These are phyloP conservation scores for Curvularia lunata DNA, from an alignment of 2,329 filamentous ascomycete species.

Conservation along the genomic window DNA sequence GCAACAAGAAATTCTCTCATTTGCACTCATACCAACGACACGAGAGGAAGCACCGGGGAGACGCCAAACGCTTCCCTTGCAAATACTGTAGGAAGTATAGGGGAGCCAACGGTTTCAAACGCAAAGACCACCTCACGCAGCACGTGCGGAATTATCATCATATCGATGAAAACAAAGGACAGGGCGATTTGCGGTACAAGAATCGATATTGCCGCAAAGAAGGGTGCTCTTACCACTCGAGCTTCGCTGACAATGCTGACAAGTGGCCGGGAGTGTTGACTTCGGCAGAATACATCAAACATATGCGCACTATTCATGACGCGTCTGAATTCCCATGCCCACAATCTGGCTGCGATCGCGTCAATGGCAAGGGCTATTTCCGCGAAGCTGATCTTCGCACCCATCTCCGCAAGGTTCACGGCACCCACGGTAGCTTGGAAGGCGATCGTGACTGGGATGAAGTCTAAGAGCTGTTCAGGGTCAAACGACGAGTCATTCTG, in stretches of 20 bases:
- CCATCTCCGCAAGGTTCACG: slow-evolving; percentile 4
- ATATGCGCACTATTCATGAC: slow-evolving; percentile 2
- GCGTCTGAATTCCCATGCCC: not conserved
- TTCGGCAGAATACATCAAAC: not conserved
- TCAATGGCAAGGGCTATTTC: slow-evolving; percentile 4
- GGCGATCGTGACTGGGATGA: not conserved
- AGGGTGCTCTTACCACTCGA: accelerated
- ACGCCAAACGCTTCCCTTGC: slow-evolving; percentile 2
- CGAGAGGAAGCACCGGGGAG: not conserved
- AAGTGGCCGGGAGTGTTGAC: accelerated
- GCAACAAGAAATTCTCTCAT: not conserved
- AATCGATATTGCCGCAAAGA: not conserved
- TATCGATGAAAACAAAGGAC: not conserved
- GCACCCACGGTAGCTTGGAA: not conserved
- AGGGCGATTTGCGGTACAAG: no score
- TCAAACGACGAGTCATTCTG: not conserved
- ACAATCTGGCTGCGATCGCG: slow-evolving; percentile 2
- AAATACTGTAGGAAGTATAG: slow-evolving; percentile 4
- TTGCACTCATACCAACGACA: not conserved
- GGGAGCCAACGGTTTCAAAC: slow-evolving; percentile 1
- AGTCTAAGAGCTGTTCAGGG: not conserved
- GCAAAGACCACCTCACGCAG: slow-evolving; percentile 5
- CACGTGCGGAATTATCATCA: slow-evolving; percentile 6
- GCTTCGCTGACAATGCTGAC: accelerated
- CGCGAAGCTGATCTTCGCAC: not conserved